These are phyloP conservation scores for Aspergillus conjunctus DNA, from an alignment of 495 filamentous ascomycete genomes.

Conservation along the genomic window DNA sequence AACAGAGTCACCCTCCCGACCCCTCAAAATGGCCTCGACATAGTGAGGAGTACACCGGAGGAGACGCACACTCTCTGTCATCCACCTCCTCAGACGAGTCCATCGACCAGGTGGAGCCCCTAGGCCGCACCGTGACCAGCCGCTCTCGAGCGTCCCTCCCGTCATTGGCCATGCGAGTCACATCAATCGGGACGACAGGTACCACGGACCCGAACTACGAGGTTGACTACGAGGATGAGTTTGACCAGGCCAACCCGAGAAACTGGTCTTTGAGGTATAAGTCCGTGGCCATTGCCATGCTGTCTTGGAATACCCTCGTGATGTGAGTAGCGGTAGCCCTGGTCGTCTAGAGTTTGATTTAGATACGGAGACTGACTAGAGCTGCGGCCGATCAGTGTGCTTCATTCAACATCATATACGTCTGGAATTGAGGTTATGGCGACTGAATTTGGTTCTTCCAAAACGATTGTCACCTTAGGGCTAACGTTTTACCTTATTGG, in stretches of 20 bases:
- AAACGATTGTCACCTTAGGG: constrained; percentile 67
- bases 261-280: constrained; percentile 77
- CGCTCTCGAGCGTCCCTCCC: constrained; percentile 30
- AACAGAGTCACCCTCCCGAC: constrained; percentile 21
- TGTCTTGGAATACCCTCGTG: constrained; percentile 73
- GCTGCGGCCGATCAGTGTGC: constrained; percentile 47
- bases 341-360: neutral
- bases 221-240: constrained; percentile 66
- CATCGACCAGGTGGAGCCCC: constrained; percentile 30
- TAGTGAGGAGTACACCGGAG: constrained; percentile 23
- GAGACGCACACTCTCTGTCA: constrained; percentile 31
- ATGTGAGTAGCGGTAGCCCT: constrained; percentile 47
- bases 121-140: constrained; percentile 34
- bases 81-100: constrained; percentile 38
- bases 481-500: constrained; percentile 71
- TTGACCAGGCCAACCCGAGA: constrained; percentile 69
- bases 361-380: neutral
- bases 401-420: constrained; percentile 73
- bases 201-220: constrained; percentile 71
- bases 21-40: constrained; percentile 32
- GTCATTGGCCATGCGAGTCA: constrained; percentile 41
- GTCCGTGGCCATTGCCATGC: constrained; percentile 58
- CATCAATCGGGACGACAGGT: constrained; percentile 59
- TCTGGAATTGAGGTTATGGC: constrained; percentile 26
- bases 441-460: constrained; percentile 61